A percentile compares a stretch with the other conserved stretches of the same genome.
Conservation (phyloP, 768 basidiomycete genomes). For the Rickenella mellea region DNA sequence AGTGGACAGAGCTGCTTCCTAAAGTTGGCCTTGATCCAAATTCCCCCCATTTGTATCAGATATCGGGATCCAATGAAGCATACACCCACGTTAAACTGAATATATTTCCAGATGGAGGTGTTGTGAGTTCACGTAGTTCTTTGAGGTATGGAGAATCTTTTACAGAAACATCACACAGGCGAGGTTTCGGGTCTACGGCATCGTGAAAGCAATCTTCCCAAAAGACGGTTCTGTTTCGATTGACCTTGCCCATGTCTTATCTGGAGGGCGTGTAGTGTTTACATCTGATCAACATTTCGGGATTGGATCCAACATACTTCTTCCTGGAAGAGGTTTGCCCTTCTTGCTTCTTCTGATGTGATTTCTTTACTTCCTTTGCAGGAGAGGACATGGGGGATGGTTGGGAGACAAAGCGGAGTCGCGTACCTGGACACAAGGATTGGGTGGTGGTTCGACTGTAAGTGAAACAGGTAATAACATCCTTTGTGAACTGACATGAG, state of each 20-base stretch:
- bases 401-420: constrained; percentile 94
- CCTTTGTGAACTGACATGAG: background rate
- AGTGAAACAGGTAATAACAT: constrained; percentile 18
- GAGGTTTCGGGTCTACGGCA: constrained; percentile 86
- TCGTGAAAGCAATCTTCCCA: constrained; percentile 59
- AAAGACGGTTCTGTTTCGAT: constrained; percentile 37
- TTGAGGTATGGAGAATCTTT: constrained; percentile 4
- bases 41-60: constrained; percentile 81
- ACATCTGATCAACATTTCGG: constrained; percentile 96
- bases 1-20: constrained; percentile 83
- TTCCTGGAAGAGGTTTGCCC: constrained; percentile 71
- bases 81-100: constrained; percentile 83
- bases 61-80: constrained; percentile 35
- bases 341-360: background rate
- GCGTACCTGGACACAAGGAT: constrained; percentile 72
- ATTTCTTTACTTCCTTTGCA: constrained; percentile 11
- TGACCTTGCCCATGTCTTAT: constrained; percentile 86
- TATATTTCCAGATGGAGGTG: constrained; percentile 96
- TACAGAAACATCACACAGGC: constrained; percentile 40
- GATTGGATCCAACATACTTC: constrained; percentile 79
- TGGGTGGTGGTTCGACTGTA: constrained; percentile 89
- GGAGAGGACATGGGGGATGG: constrained; percentile 94
- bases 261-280: constrained; percentile 75
- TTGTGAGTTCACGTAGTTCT: constrained; percentile 43
- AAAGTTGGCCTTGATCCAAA: constrained; percentile 69